These are phyloP conservation scores for Pseudopediastrum boryanum DNA, from an alignment of 139 green algal genomes.

Conservation along the genomic window DNA sequence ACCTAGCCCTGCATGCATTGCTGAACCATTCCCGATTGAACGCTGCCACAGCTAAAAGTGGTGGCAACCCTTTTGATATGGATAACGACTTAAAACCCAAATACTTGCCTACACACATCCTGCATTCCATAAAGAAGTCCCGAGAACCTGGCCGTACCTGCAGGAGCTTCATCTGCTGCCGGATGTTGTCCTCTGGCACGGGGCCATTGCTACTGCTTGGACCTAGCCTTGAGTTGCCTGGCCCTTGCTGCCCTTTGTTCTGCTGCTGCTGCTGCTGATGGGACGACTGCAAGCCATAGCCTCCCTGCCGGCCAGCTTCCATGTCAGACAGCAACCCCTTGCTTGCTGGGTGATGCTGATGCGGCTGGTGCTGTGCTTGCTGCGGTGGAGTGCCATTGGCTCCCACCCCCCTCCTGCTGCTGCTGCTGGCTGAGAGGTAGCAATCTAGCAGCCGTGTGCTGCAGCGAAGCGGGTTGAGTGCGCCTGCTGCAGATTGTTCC, in stretches of 20 bases:
- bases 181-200: background rate
- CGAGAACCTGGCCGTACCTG: too few relatives aligned
- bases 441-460: conserved; percentile 37
- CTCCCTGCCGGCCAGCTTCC: too few relatives aligned
- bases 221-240: background rate
- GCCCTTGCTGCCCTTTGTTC: conserved; percentile 19
- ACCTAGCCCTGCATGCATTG: too few relatives aligned
- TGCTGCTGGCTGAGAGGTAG: conserved; percentile 20
- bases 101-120: too few relatives aligned
- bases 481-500: too few relatives aligned
- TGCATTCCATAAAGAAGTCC: too few relatives aligned
- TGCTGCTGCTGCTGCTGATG: conserved; percentile 21
- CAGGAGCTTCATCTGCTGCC: conserved; percentile 16
- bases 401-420: conserved; percentile 9
- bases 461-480: background rate
- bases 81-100: too few relatives aligned
- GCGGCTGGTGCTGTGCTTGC: background rate
- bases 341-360: background rate
- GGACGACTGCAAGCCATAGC: background rate
- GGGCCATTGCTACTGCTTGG: background rate
- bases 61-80: too few relatives aligned
- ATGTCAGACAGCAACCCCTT: background rate
- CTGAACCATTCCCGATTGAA: too few relatives aligned
- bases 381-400: too few relatives aligned
- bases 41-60: too few relatives aligned